phyloP scores from a whole-genome alignment of 2,329 filamentous ascomycete genomes.

The Botrytis cinerea region DNA sequence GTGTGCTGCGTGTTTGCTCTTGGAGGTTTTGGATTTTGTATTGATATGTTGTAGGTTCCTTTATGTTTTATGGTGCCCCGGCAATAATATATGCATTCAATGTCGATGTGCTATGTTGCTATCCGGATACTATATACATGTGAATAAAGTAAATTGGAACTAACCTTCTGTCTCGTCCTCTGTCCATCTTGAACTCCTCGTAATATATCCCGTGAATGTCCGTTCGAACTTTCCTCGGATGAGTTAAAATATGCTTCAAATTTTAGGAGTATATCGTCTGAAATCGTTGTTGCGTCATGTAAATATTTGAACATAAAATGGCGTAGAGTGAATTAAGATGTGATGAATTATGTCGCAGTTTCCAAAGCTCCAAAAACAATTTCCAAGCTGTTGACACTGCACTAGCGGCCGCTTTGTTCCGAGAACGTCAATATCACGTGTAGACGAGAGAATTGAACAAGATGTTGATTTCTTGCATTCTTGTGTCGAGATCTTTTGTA shows the following conservation, averaged over 20 bases:
- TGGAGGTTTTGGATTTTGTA: neutral
- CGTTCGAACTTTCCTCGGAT: neutral
- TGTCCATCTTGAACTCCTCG: conserved; percentile 11
- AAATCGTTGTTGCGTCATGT: neutral
- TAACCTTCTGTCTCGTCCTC: conserved; percentile 46
- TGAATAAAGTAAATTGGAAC: conserved; percentile 30
- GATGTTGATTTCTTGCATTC: neutral
- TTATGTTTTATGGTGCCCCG: neutral
- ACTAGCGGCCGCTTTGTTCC: conserved; percentile 18
- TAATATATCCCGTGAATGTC: neutral
- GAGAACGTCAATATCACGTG: neutral
- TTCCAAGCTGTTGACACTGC: neutral
- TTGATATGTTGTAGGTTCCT: neutral
- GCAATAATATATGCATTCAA: neutral
- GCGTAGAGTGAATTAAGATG: conserved; percentile 12
- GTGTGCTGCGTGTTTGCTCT: neutral
- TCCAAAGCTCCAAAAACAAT: conserved; percentile 15
- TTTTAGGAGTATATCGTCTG: conserved; percentile 9
- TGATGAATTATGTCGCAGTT: conserved; percentile 15
- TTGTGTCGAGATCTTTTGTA: neutral
- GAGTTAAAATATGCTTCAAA: neutral
- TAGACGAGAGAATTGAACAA: neutral
- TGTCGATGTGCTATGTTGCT: neutral
- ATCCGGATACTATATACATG: conserved; percentile 10
- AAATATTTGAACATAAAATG: neutral